Evolutionary conservation across 805 yeast genomes (phyloP).

Genomic region (Kluyveromyces siamensis): DNA sequence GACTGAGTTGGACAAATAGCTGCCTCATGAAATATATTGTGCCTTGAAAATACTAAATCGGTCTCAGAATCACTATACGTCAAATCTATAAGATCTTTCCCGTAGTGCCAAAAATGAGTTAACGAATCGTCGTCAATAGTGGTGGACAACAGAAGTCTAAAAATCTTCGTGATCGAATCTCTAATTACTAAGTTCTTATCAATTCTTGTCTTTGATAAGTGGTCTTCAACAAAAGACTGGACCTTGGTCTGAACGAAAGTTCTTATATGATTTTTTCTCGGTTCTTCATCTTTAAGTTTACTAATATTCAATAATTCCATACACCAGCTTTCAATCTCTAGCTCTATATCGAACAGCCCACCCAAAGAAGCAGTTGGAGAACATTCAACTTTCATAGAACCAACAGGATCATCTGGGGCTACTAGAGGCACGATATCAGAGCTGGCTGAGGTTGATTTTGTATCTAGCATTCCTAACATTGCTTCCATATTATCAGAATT

Average conservation of each 20-base stretch:
- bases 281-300: constrained; percentile 23
- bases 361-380: constrained; percentile 3
- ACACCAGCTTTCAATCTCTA: constrained; percentile 28
- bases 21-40: constrained; percentile 70
- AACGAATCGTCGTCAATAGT: constrained; percentile 52
- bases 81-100: constrained; percentile 42
- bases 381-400: background rate
- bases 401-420: background rate
- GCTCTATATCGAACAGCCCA: constrained; percentile 12
- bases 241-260: constrained; percentile 21
- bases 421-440: background rate
- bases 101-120: constrained; percentile 33
- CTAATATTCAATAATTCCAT: constrained; percentile 25
- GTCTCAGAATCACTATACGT: constrained; percentile 50
- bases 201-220: constrained; percentile 8
- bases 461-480: background rate
- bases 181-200: constrained; percentile 15
- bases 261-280: constrained; percentile 14
- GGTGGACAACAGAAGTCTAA: constrained; percentile 51
- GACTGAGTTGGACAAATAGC: constrained; percentile 25
- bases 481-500: background rate
- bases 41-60: constrained; percentile 41
- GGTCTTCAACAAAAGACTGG: constrained; percentile 10
- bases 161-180: constrained; percentile 52
- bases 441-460: background rate